phyloP scores from a whole-genome alignment of 345 rosid genomes.

The Viola odorata region DNA sequence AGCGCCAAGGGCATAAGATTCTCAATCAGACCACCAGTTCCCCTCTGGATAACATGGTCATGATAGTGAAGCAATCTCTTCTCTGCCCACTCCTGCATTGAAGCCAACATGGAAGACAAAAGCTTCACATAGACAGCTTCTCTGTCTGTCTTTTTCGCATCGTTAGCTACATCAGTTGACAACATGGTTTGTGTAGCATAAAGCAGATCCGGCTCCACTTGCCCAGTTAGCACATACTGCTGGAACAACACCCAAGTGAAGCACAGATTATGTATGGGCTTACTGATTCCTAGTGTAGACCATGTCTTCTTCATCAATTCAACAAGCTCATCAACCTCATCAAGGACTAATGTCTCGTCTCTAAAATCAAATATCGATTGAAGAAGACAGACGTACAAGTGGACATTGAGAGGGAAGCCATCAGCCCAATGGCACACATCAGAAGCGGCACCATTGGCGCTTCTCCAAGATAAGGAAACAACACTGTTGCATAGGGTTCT shows the following conservation, averaged over 20 bases:
- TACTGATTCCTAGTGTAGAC: conserved; percentile 69
- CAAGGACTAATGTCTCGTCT: conserved; percentile 76
- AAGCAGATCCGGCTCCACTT: conserved; percentile 71
- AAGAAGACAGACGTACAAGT: conserved; percentile 55
- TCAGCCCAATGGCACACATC: conserved; percentile 97
- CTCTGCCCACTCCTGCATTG: conserved; percentile 87
- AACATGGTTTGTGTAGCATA: conserved; percentile 66
- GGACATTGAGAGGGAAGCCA: conserved; percentile 78
- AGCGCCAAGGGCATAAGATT: conserved; percentile 67
- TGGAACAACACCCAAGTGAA: conserved; percentile 88
- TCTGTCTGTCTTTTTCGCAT: conserved; percentile 59
- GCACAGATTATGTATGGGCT: conserved; percentile 63
- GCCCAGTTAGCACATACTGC: conserved; percentile 59
- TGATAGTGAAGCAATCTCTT: conserved; percentile 65
- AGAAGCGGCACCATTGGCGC: conserved; percentile 46
- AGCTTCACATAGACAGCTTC: conserved; percentile 59
- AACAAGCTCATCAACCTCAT: conserved; percentile 83
- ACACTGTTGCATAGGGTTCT: conserved; percentile 57
- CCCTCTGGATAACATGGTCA: conserved; percentile 55
- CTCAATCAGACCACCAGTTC: conserved; percentile 48
- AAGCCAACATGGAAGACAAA: conserved; percentile 49
- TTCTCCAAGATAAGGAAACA: conserved; percentile 70
- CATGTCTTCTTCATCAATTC: conserved; percentile 93
- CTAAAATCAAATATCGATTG: conserved; percentile 65
- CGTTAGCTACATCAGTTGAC: conserved; percentile 62